Percentiles rank a stretch among this genome's conserved stretches.
Evolutionary conservation across 1,139 yeast genomes (phyloP).

Genomic region (Yamadazyma buinensis): DNA sequence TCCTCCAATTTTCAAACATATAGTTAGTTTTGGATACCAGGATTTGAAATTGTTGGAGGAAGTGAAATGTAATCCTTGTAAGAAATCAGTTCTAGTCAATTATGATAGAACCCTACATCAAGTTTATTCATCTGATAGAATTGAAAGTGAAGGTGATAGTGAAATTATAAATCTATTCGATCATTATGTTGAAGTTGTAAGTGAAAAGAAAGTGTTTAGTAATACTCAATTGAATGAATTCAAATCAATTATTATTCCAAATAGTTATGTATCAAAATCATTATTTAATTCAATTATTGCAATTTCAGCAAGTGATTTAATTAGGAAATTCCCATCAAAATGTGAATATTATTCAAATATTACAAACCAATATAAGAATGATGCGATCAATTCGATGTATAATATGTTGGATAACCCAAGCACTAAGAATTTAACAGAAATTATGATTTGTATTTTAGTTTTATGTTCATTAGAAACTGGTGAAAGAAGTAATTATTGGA

Average conservation of each 20-base stretch:
- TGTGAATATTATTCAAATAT: slow-evolving; percentile 8
- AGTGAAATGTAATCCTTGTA: background rate
- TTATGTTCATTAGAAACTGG: slow-evolving; percentile 25
- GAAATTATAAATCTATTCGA: slow-evolving; percentile 12
- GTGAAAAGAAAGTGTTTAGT: slow-evolving; percentile 15
- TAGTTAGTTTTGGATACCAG: background rate
- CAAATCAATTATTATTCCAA: slow-evolving; percentile 13
- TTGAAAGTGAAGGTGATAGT: slow-evolving; percentile 6
- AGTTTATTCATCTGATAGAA: background rate
- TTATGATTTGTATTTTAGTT: slow-evolving; percentile 16
- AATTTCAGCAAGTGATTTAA: slow-evolving; percentile 15
- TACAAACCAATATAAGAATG: slow-evolving; percentile 13
- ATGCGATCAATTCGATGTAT: slow-evolving; percentile 15
- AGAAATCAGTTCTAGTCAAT: slow-evolving; percentile 1
- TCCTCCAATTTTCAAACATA: background rate
- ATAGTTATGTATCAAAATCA: slow-evolving; percentile 11
- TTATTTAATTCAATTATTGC: slow-evolving; percentile 15
- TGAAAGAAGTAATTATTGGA: slow-evolving; percentile 22
- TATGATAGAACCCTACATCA: slow-evolving; percentile 1
- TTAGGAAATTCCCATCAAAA: slow-evolving; percentile 9
- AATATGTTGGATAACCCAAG: slow-evolving; percentile 12
- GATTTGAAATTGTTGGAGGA: slow-evolving; percentile 1
- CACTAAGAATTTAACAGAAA: slow-evolving; percentile 11
- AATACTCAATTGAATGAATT: slow-evolving; percentile 15
- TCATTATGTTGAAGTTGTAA: slow-evolving; percentile 14